Conservation (phyloP, 176 grass and related monocot genomes). For the Melocanna baccifera region DNA sequence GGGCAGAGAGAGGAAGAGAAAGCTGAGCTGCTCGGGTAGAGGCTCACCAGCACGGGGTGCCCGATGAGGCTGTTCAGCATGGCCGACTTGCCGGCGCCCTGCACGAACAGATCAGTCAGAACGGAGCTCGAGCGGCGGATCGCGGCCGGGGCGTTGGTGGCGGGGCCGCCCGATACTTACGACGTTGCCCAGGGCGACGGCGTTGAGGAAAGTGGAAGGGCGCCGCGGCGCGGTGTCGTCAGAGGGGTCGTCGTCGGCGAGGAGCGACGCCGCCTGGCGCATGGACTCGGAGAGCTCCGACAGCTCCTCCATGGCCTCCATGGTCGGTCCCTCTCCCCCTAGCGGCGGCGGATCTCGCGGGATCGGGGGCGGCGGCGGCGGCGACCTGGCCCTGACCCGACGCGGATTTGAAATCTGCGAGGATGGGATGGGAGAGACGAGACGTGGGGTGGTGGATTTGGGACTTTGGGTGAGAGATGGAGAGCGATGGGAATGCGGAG, state of each 20-base stretch:
- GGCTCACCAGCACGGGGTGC: constrained; percentile 75
- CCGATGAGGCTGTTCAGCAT: constrained; percentile 92
- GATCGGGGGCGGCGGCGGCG: constrained; percentile 12
- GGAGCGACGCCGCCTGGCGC: constrained; percentile 82
- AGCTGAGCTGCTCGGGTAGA: background rate
- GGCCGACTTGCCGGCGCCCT: constrained; percentile 92
- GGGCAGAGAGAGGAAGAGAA: no score
- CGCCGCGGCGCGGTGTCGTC: constrained; percentile 52
- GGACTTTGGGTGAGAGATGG: background rate
- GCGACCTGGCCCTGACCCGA: constrained; percentile 8
- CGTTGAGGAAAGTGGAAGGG: constrained; percentile 86
- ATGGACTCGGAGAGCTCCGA: constrained; percentile 76
- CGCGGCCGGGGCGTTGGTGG: no score
- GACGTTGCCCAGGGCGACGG: constrained; percentile 87
- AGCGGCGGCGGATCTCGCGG: constrained; percentile 12
- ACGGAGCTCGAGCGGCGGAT: constrained; percentile 28
- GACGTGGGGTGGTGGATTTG: constrained; percentile 13
- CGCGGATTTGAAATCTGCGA: constrained; percentile 50
- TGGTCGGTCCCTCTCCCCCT: no score
- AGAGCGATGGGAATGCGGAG: background rate
- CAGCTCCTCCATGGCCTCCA: constrained; percentile 84
- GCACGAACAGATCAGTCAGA: constrained; percentile 36
- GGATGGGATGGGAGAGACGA: background rate
- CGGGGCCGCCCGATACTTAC: constrained; percentile 32
- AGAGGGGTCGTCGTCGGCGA: constrained; percentile 87